phyloP scores from a whole-genome alignment of 805 yeast species.

The Candida dajiaensis region DNA sequence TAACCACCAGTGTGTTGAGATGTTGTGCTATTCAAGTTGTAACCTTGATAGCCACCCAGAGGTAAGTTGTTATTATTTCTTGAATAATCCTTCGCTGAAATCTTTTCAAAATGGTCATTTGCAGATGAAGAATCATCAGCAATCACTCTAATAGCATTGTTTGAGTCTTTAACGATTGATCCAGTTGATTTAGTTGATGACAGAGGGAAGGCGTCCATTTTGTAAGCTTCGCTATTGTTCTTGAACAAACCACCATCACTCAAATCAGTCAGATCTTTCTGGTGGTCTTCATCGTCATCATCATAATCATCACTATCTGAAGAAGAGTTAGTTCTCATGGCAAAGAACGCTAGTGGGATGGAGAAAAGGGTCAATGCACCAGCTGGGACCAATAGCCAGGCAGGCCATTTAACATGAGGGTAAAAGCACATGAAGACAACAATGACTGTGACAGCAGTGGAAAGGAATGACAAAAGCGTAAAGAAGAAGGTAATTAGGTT shows the following conservation, averaged over 20 bases:
- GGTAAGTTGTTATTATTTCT: conserved; percentile 6
- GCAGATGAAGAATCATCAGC: conserved; percentile 21
- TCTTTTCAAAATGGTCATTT: conserved; percentile 19
- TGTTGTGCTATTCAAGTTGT: conserved; percentile 3
- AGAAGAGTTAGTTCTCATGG: conserved; percentile 20
- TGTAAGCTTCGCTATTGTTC: conserved; percentile 6
- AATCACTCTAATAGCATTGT: conserved; percentile 16
- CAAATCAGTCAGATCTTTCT: conserved; percentile 19
- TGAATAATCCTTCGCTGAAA: conserved; percentile 21
- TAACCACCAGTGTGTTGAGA: background rate
- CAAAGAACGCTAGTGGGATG: conserved; percentile 43
- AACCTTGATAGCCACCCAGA: conserved; percentile 12
- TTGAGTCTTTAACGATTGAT: conserved; percentile 13
- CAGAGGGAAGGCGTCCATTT: conserved; percentile 9
- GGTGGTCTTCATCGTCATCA: conserved; percentile 7
- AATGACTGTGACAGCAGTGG: conserved; percentile 49
- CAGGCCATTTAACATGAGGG: conserved; percentile 66
- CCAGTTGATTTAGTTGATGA: conserved; percentile 2
- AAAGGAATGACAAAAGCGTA: conserved; percentile 44
- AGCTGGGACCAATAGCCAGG: conserved; percentile 66
- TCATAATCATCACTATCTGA: conserved; percentile 9
- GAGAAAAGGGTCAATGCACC: conserved; percentile 51
- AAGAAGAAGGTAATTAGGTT: conserved; percentile 41
- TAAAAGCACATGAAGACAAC: conserved; percentile 51
- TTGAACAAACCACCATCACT: conserved; percentile 20